Evolutionary conservation across 805 yeast species (phyloP).

Genomic region (Suhomyces faveliae): DNA sequence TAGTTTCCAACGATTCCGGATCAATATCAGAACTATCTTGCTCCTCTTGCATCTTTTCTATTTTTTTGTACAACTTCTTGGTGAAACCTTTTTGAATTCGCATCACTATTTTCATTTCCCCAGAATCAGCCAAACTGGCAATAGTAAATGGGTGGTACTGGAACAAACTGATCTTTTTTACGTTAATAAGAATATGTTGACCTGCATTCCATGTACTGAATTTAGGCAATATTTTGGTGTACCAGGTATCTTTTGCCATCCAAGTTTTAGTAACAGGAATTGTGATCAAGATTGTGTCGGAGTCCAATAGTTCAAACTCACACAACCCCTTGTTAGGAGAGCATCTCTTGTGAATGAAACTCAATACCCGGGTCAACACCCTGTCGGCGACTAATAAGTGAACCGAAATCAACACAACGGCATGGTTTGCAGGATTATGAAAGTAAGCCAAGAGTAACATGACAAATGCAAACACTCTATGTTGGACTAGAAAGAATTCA

Average conservation of each 20-base stretch:
- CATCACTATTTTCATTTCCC: conserved; percentile 41
- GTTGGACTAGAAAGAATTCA: conserved; percentile 45
- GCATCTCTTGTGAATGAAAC: conserved; percentile 29
- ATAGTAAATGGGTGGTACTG: conserved; percentile 52
- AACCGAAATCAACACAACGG: conserved; percentile 38
- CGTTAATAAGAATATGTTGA: conserved; percentile 45
- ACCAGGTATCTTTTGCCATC: conserved; percentile 23
- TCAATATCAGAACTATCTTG: neutral
- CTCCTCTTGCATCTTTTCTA: conserved; percentile 17
- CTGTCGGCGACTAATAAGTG: conserved; percentile 45
- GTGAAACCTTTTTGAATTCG: conserved; percentile 46
- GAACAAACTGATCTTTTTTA: conserved; percentile 33
- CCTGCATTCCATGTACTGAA: conserved; percentile 47
- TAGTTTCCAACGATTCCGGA: neutral
- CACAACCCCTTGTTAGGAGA: conserved; percentile 41
- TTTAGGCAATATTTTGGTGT: conserved; percentile 30
- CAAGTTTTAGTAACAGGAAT: conserved; percentile 31
- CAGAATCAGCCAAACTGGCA: conserved; percentile 35
- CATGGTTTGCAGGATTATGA: conserved; percentile 37
- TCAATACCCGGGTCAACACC: conserved; percentile 27
- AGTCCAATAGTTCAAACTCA: conserved; percentile 40
- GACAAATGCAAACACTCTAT: conserved; percentile 38
- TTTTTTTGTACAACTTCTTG: conserved; percentile 27
- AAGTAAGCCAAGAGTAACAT: conserved; percentile 43
- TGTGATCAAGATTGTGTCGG: conserved; percentile 37